Percentiles rank a stretch among this genome's conserved stretches.
phyloP scores from a whole-genome alignment of 164 flowering plant species.

The Vitis cinerea region DNA sequence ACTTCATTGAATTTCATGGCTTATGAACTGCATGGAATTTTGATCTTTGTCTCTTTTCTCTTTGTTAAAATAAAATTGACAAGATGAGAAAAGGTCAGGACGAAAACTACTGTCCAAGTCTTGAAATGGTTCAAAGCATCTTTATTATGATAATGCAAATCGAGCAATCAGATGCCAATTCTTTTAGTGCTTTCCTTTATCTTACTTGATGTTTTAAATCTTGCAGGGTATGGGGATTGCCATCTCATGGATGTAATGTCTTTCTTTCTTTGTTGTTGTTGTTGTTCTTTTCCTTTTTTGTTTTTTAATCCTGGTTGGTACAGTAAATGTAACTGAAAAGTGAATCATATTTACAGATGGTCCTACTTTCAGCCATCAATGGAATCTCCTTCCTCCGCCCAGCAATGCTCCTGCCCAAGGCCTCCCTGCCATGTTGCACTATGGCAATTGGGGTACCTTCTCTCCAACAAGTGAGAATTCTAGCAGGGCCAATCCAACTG shows the following conservation, averaged over 20 bases:
- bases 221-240: constrained; percentile 3
- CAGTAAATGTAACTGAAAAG: background rate
- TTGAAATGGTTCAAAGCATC: no score
- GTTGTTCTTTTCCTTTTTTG: background rate
- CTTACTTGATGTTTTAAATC: background rate
- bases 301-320: background rate
- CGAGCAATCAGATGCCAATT: no score
- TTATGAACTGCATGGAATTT: no score
- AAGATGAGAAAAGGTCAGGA: no score
- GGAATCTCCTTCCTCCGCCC: background rate
- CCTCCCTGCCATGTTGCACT: background rate
- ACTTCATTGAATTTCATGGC: no score
- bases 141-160: background rate
- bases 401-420: background rate
- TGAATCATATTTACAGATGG: background rate
- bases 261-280: background rate
- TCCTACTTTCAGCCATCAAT: background rate
- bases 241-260: background rate
- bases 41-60: no score
- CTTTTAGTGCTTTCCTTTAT: background rate
- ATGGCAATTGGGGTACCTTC: background rate
- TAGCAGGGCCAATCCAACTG: background rate
- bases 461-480: background rate
- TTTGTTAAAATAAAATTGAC: no score
- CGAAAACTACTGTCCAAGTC: no score